A percentile compares a stretch with the other conserved stretches of the same genome.
These are phyloP conservation scores for Stentor roeselii DNA, from an alignment of 73 alveolate genomes.

Conservation along the genomic window DNA sequence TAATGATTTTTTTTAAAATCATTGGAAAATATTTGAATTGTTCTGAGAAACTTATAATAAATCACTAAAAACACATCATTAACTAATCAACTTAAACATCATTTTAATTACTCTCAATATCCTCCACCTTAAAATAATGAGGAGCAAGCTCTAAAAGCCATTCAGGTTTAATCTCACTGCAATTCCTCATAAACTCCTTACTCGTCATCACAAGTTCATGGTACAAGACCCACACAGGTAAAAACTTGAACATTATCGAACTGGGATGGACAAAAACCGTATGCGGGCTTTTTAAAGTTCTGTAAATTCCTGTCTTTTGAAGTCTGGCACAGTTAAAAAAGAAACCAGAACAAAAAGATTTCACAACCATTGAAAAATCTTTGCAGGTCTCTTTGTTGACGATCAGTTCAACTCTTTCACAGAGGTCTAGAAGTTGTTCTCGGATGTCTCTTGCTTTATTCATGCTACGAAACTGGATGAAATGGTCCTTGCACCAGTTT, in stretches of 20 bases:
- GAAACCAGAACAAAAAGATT: constrained; percentile 92
- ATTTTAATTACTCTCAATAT: background rate
- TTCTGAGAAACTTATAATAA: too few relatives aligned
- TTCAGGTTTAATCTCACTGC: constrained; percentile 93
- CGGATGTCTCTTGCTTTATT: constrained; percentile 98
- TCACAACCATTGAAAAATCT: constrained; percentile 50
- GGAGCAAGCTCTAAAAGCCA: constrained; percentile 99
- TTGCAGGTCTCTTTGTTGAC: constrained; percentile 61
- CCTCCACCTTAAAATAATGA: constrained; percentile 71
- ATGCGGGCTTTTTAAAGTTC: constrained; percentile 96
- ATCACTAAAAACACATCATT: too few relatives aligned
- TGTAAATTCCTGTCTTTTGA: constrained; percentile 91
- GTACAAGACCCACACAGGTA: constrained; percentile 92
- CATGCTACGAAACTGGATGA: constrained; percentile 94
- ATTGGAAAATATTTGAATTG: too few relatives aligned
- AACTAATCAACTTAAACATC: too few relatives aligned
- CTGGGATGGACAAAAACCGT: constrained; percentile 70
- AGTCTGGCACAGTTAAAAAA: constrained; percentile 96
- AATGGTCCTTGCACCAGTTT: constrained; percentile 96
- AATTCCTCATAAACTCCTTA: constrained; percentile 97
- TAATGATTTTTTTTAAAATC: too few relatives aligned
- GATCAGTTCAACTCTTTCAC: constrained; percentile 92
- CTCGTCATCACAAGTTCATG: constrained; percentile 97
- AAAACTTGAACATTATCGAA: constrained; percentile 68
- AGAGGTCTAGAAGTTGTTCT: constrained; percentile 91